Conservation (phyloP, 176 grass and related monocot genomes). For the Triticum urartu region DNA sequence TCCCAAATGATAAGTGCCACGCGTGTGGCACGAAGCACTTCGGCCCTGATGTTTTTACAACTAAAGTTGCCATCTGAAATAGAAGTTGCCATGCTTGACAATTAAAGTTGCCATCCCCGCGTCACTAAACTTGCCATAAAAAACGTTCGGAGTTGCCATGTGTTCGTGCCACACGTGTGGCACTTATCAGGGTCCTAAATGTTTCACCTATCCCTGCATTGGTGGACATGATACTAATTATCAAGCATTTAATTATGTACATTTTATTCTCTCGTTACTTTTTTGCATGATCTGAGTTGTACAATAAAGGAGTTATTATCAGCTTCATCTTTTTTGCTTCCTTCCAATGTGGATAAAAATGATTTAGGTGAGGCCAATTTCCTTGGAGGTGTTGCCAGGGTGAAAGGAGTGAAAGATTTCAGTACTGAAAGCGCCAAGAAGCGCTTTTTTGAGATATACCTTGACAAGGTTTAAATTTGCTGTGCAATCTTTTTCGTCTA, state of each 20-base stretch:
- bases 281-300: background rate
- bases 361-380: conserved; percentile 91
- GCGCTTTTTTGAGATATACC: conserved; percentile 88
- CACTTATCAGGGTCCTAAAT: background rate
- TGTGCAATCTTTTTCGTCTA: background rate
- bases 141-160: too few relatives aligned
- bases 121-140: too few relatives aligned
- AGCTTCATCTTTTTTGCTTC: conserved; percentile 10
- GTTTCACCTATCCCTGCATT: background rate
- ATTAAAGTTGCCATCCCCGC: too few relatives aligned
- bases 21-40: too few relatives aligned
- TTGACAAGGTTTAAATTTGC: conserved; percentile 66
- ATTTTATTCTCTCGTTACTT: background rate
- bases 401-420: conserved; percentile 83
- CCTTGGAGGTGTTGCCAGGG: conserved; percentile 84
- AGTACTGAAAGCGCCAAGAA: conserved; percentile 72
- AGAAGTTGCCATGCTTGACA: too few relatives aligned
- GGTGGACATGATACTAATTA: conserved; percentile 1
- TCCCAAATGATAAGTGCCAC: too few relatives aligned
- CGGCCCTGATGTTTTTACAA: too few relatives aligned
- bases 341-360: conserved; percentile 22
- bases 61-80: too few relatives aligned
- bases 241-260: background rate
- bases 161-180: too few relatives aligned
- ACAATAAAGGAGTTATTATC: background rate